phyloP scores from a whole-genome alignment of 257 asterid genomes.

The Primulina huaijiensis region DNA sequence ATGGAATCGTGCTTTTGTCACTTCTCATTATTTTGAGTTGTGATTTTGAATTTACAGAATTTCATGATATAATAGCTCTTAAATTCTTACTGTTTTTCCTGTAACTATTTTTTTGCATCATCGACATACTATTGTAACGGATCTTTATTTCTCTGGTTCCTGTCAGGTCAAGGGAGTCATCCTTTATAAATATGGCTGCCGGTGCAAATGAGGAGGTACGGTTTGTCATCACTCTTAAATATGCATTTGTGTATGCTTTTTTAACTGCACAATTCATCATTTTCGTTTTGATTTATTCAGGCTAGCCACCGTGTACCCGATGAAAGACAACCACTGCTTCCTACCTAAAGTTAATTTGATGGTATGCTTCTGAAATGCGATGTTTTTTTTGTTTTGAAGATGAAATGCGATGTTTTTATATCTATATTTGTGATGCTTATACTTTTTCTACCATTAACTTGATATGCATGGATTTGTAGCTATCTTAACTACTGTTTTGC shows the following conservation, averaged over 20 bases:
- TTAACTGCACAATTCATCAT: slow-evolving; percentile 16
- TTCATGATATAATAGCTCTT: slow-evolving; percentile 7
- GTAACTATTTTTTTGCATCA: slow-evolving; percentile 4
- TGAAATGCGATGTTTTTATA: slow-evolving; percentile 16
- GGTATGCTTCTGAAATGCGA: slow-evolving; percentile 30
- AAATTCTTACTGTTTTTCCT: neutral
- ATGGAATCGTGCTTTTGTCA: neutral
- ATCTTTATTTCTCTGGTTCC: slow-evolving; percentile 20
- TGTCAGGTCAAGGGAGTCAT: slow-evolving; percentile 67
- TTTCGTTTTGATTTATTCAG: slow-evolving; percentile 42
- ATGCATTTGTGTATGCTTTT: slow-evolving; percentile 23
- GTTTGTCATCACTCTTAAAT: slow-evolving; percentile 21
- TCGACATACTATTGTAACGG: slow-evolving; percentile 16
- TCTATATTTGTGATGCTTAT: neutral
- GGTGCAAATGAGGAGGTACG: slow-evolving; percentile 88
- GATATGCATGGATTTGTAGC: neutral
- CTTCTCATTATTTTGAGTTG: neutral
- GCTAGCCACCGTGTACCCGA: slow-evolving; percentile 66
- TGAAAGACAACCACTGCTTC: slow-evolving; percentile 83
- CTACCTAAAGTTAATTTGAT: slow-evolving; percentile 35
- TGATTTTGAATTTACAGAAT: slow-evolving; percentile 10
- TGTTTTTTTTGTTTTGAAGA: too few relatives aligned
- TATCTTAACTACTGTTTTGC: neutral
- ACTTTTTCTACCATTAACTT: neutral
- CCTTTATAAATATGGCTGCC: slow-evolving; percentile 81